phyloP scores from a whole-genome alignment of 2,329 filamentous ascomycete species.

The Fusarium miscanthi region DNA sequence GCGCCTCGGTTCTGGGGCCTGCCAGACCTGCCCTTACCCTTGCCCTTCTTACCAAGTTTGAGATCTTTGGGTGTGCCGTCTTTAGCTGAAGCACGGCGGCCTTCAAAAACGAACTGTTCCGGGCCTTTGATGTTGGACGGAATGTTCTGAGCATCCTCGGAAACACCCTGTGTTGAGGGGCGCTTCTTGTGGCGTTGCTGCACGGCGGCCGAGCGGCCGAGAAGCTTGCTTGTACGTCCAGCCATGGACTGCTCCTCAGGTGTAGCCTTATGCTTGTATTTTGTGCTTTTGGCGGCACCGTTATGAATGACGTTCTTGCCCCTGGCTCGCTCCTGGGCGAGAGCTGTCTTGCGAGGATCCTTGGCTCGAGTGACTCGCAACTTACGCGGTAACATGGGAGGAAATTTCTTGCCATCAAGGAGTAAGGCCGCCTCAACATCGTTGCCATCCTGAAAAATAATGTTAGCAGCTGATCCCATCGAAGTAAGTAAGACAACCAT shows the following conservation, averaged over 20 bases:
- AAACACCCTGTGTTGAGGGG: conserved; percentile 33
- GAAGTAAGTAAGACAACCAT: not conserved
- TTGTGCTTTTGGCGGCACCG: conserved; percentile 54
- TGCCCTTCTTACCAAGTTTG: conserved; percentile 68
- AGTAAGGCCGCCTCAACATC: conserved; percentile 91
- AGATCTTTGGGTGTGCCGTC: conserved; percentile 72
- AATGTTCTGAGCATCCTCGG: conserved; percentile 28
- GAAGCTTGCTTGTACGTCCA: conserved; percentile 78
- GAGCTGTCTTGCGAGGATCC: conserved; percentile 70
- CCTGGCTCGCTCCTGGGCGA: conserved; percentile 54
- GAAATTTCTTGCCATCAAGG: conserved; percentile 90
- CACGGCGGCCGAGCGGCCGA: conserved; percentile 74
- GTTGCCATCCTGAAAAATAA: conserved; percentile 73
- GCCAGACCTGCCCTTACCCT: conserved; percentile 57
- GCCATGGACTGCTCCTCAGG: conserved; percentile 76
- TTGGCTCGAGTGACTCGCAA: conserved; percentile 90
- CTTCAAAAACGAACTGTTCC: conserved; percentile 83
- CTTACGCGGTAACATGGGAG: conserved; percentile 89
- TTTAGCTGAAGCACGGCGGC: conserved; percentile 75
- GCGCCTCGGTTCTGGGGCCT: conserved; percentile 54
- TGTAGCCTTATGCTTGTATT: conserved; percentile 77
- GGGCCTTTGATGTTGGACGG: conserved; percentile 62
- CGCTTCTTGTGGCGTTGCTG: conserved; percentile 53
- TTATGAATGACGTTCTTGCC: conserved; percentile 52
- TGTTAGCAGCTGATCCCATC: conserved; percentile 6